phyloP scores from a whole-genome alignment of 495 filamentous ascomycete species.

The Evernia prunastri region DNA sequence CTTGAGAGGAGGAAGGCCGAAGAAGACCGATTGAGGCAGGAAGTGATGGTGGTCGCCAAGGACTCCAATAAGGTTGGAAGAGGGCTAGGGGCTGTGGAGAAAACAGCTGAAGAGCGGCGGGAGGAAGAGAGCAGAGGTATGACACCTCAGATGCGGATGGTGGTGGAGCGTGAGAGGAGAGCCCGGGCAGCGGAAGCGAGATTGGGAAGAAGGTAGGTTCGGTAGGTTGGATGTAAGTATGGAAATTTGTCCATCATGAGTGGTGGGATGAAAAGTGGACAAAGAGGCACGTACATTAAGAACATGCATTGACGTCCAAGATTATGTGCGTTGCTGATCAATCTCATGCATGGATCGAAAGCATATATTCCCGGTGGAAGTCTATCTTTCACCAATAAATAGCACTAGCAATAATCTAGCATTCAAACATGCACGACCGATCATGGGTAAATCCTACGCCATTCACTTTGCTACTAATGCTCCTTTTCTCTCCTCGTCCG shows the following conservation, averaged over 20 bases:
- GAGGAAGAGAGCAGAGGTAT: conserved; percentile 78
- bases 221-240: background rate
- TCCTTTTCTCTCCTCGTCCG: background rate
- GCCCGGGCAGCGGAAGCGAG: conserved; percentile 85
- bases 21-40: conserved; percentile 55
- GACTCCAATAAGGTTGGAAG: conserved; percentile 41
- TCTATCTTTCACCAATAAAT: background rate
- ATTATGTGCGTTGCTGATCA: background rate
- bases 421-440: background rate
- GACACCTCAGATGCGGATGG: conserved; percentile 75
- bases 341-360: background rate
- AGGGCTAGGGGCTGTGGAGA: conserved; percentile 48
- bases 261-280: too few relatives aligned
- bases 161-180: conserved; percentile 71
- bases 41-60: conserved; percentile 38
- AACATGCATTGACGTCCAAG: background rate
- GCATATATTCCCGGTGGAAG: background rate
- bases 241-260: background rate
- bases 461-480: background rate
- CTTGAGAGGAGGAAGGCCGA: conserved; percentile 54
- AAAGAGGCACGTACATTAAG: too few relatives aligned
- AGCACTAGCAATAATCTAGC: too few relatives aligned
- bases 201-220: conserved; percentile 53
- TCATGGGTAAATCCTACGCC: background rate
- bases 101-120: conserved; percentile 66